Conservation (phyloP, 176 grass and related monocot species). For the Lolium rigidum region DNA sequence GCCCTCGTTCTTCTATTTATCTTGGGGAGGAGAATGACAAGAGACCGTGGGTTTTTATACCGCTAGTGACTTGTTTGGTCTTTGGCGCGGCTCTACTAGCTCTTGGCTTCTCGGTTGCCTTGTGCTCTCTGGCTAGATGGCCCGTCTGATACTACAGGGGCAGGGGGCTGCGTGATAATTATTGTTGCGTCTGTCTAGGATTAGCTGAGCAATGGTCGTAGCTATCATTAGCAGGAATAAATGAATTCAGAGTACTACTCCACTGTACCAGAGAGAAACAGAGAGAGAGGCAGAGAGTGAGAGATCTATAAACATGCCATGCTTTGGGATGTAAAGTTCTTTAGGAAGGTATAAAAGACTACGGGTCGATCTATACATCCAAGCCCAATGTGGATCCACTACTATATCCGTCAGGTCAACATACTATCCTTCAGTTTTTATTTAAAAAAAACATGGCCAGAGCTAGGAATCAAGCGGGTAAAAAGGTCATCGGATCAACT, state of each 20-base stretch:
- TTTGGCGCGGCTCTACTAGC: constrained; percentile 19
- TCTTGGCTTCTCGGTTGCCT: background rate
- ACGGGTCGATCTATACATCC: background rate
- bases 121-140: background rate
- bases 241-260: constrained; percentile 28
- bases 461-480: too few species aligned
- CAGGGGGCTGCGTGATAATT: constrained; percentile 40
- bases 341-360: background rate
- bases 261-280: background rate
- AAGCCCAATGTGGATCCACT: background rate
- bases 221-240: constrained; percentile 61
- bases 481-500: too few species aligned
- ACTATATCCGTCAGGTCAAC: too few species aligned
- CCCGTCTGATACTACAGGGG: background rate
- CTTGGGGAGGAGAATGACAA: background rate
- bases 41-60: constrained; percentile 20
- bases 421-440: too few species aligned
- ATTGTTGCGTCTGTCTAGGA: constrained; percentile 63
- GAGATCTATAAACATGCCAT: background rate
- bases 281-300: background rate
- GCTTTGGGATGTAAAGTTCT: constrained; percentile 18
- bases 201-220: constrained; percentile 49
- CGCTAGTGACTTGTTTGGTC: background rate
- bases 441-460: too few species aligned
- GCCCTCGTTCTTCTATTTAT: background rate